Percentiles rank a stretch among this genome's conserved stretches.
Conservation (phyloP, 1,284 basidiomycete species). For the Sutorius eximius region DNA sequence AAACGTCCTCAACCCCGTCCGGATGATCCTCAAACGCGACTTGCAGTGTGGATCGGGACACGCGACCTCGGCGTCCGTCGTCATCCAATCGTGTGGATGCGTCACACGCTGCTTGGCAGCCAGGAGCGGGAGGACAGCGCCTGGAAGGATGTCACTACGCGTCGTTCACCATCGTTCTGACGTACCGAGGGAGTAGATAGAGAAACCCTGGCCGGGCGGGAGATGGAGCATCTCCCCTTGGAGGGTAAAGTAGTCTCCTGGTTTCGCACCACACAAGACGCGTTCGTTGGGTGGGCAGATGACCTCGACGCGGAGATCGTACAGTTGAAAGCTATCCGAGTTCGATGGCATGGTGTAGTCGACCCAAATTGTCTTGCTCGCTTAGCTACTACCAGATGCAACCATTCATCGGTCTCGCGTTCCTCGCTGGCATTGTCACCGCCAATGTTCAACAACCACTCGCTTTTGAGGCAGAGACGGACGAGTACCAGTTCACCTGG, state of each 20-base stretch:
- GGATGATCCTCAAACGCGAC: slow-evolving; percentile 52
- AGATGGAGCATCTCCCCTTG: slow-evolving; percentile 62
- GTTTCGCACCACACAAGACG: slow-evolving; percentile 61
- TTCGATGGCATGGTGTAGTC: slow-evolving; percentile 10
- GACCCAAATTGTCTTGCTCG: not conserved
- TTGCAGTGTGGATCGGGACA: slow-evolving; percentile 66
- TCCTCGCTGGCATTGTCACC: not conserved
- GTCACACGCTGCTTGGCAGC: slow-evolving; percentile 62
- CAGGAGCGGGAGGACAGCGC: slow-evolving; percentile 57
- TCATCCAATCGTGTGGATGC: slow-evolving; percentile 63
- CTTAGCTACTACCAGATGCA: not conserved
- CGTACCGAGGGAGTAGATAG: slow-evolving; percentile 63
- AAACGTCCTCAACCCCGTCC: slow-evolving; percentile 52
- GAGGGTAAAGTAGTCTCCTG: slow-evolving; percentile 60
- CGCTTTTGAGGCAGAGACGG: not conserved
- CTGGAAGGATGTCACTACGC: slow-evolving; percentile 30
- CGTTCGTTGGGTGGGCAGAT: slow-evolving; percentile 54
- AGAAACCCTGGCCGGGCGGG: slow-evolving; percentile 60
- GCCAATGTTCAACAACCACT: not conserved
- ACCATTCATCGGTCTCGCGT: not conserved
- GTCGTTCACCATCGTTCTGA: not conserved
- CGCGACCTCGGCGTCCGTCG: slow-evolving; percentile 60
- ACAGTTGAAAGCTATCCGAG: slow-evolving; percentile 51
- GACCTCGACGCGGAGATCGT: slow-evolving; percentile 59
- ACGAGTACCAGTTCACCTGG: slow-evolving; percentile 12